Conservation (phyloP, 306 rosid species). For the Lathyrus oleraceus region DNA sequence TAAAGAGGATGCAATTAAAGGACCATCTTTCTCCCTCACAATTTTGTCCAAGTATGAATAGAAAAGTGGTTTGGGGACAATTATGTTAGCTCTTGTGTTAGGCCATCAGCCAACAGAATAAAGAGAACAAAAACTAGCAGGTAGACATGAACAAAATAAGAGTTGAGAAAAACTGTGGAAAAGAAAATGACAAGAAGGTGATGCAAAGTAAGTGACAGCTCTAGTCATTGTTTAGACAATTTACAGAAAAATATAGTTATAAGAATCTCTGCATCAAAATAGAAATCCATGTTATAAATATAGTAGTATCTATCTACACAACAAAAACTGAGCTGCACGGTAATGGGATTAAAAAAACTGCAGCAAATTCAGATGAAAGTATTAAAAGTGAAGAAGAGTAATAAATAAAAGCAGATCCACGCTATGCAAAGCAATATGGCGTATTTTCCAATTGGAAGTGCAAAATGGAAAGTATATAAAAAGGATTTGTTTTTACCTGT, state of each 20-base stretch:
- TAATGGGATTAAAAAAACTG: not conserved
- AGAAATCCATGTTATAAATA: conserved; percentile 9
- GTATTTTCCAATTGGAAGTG: not conserved
- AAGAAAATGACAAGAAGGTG: conserved; percentile 6
- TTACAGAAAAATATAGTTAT: not conserved
- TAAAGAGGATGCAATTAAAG: conserved; percentile 19
- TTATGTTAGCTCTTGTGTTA: conserved; percentile 1
- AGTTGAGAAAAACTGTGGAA: conserved; percentile 6
- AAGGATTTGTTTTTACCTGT: conserved; percentile 49
- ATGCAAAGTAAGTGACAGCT: conserved; percentile 20
- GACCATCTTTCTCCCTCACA: not conserved
- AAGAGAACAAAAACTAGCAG: conserved; percentile 2
- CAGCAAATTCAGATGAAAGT: conserved; percentile 4
- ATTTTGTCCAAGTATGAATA: not conserved
- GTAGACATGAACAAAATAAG: not conserved
- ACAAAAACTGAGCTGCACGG: conserved; percentile 5
- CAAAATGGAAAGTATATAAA: not conserved
- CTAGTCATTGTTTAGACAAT: not conserved
- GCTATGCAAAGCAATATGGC: not conserved
- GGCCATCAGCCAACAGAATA: conserved; percentile 18
- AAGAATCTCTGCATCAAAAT: conserved; percentile 12
- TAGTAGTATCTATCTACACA: not conserved
- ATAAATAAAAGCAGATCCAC: not conserved
- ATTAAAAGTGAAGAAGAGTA: conserved; percentile 2
- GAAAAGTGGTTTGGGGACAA: conserved; percentile 7